Conservation (phyloP, 2,329 filamentous ascomycete genomes). For the Fonsecaea monophora region DNA sequence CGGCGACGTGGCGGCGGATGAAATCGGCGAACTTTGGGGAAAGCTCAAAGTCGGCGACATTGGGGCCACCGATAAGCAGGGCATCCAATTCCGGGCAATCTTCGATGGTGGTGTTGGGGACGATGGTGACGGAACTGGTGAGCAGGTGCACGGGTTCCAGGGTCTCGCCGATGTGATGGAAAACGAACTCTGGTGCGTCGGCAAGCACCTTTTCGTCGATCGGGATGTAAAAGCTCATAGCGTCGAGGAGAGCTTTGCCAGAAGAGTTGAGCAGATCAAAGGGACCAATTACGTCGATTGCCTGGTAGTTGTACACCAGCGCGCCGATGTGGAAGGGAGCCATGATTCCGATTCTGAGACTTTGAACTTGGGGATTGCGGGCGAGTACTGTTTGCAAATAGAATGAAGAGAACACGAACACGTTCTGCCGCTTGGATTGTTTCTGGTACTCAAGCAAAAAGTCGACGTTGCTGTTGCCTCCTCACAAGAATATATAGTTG, state of each 20-base stretch:
- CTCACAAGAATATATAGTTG: neutral
- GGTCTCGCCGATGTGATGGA: conserved; percentile 28
- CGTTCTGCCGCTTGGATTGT: neutral
- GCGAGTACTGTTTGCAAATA: conserved; percentile 1
- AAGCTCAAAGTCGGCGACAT: conserved; percentile 17
- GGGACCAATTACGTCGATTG: conserved; percentile 27
- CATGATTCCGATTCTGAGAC: conserved; percentile 15
- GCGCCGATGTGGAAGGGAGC: conserved; percentile 24
- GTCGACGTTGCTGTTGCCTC: neutral
- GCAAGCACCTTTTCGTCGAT: conserved; percentile 45
- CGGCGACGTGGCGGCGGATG: conserved; percentile 19
- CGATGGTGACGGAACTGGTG: conserved; percentile 19
- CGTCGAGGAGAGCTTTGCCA: conserved; percentile 31
- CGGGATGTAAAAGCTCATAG: conserved; percentile 27
- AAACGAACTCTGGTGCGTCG: conserved; percentile 10
- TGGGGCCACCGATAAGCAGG: conserved; percentile 29
- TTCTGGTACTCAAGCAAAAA: neutral
- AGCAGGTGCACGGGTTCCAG: conserved; percentile 19
- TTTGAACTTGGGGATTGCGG: conserved; percentile 19
- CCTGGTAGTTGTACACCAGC: conserved; percentile 28
- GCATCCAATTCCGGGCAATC: conserved; percentile 29
- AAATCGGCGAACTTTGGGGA: conserved; percentile 22
- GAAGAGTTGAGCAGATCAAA: conserved; percentile 27
- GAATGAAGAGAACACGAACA: neutral
- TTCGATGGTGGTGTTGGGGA: conserved; percentile 27